phyloP scores from a whole-genome alignment of 2,329 filamentous ascomycete genomes.

The Scedosporium minutisporum region DNA sequence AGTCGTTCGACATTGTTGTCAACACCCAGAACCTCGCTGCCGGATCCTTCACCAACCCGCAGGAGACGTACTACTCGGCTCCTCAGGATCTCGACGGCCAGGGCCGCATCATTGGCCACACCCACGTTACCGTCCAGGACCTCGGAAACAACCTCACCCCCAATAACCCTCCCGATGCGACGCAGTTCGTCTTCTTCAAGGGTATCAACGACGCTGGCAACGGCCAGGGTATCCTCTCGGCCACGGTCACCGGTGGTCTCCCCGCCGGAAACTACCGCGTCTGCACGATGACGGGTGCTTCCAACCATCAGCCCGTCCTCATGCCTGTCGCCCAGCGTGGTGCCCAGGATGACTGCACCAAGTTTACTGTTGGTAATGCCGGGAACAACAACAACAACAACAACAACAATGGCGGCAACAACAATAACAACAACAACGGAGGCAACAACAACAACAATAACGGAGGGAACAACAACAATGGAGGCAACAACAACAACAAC shows the following conservation, averaged over 20 bases:
- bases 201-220: conserved; percentile 55
- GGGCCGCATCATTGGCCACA: conserved; percentile 48
- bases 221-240: conserved; percentile 41
- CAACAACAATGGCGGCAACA: conserved; percentile 11
- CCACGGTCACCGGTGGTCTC: conserved; percentile 47
- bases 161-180: conserved; percentile 39
- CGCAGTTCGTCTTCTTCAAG: conserved; percentile 54
- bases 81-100: conserved; percentile 40
- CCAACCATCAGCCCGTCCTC: conserved; percentile 57
- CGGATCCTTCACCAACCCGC: conserved; percentile 53
- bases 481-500: conserved; percentile 9
- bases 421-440: conserved; percentile 11
- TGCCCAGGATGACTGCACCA: conserved; percentile 55
- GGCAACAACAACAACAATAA: conserved; percentile 11
- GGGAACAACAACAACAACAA: conserved; percentile 11
- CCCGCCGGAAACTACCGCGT: conserved; percentile 54
- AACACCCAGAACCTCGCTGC: conserved; percentile 42
- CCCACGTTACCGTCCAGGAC: conserved; percentile 49
- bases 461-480: conserved; percentile 10
- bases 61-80: conserved; percentile 50
- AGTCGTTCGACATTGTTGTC: conserved; percentile 43
- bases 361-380: conserved; percentile 40
- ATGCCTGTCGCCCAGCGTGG: conserved; percentile 61
- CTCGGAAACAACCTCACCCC: conserved; percentile 42
- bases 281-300: conserved; percentile 53